Percentiles rank a stretch among this genome's conserved stretches.
Evolutionary conservation across 768 basidiomycete genomes (phyloP).

Genomic region (Tulasnella sp.): DNA sequence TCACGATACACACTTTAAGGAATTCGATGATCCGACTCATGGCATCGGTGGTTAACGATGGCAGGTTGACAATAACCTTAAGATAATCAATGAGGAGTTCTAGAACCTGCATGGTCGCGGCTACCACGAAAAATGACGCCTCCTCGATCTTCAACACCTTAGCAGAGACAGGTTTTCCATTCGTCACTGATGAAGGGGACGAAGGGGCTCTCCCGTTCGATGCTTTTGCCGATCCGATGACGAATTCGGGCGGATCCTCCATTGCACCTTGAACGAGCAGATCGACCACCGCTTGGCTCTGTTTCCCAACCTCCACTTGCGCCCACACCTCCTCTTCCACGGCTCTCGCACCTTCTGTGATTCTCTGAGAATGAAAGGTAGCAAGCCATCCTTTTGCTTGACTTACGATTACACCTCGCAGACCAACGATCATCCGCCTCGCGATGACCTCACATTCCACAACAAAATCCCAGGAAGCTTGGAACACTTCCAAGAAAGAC

Average conservation of each 20-base stretch:
- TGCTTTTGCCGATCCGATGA: slow-evolving; percentile 25
- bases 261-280: slow-evolving; percentile 74
- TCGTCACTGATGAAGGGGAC: slow-evolving; percentile 25
- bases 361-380: slow-evolving; percentile 69
- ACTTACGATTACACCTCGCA: slow-evolving; percentile 73
- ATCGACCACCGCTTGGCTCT: slow-evolving; percentile 61
- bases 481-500: slow-evolving; percentile 74
- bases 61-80: slow-evolving; percentile 74
- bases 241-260: slow-evolving; percentile 62
- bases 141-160: slow-evolving; percentile 66
- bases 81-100: slow-evolving; percentile 74
- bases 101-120: slow-evolving; percentile 65
- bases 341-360: slow-evolving; percentile 71
- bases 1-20: slow-evolving; percentile 45
- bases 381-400: slow-evolving; percentile 87
- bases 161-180: slow-evolving; percentile 21
- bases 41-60: slow-evolving; percentile 85
- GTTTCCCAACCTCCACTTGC: slow-evolving; percentile 57
- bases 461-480: slow-evolving; percentile 82
- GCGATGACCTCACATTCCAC: slow-evolving; percentile 78
- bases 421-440: slow-evolving; percentile 82
- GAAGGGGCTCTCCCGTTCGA: slow-evolving; percentile 20
- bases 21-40: slow-evolving; percentile 93
- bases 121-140: slow-evolving; percentile 71
- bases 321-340: slow-evolving; percentile 97